Evolutionary conservation across 208 protist genomes (phyloP), one percentile per base, ranked within the genome.

Genomic region (Leishmania gerbilli): DNA sequence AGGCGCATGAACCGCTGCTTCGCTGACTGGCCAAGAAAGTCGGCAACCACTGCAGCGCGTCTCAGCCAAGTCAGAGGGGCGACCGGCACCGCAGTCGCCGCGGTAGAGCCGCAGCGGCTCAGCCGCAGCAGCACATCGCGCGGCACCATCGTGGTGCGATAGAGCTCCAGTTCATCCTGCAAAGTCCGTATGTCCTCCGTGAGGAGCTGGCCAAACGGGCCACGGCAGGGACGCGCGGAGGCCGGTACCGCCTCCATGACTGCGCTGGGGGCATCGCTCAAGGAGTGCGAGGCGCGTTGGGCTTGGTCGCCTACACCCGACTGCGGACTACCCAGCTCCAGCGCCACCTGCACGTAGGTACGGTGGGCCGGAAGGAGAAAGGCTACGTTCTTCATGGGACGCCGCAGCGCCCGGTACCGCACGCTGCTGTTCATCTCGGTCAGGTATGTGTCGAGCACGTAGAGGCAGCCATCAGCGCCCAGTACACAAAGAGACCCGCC

Each of bases 131-230:
- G 74, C 74, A 90, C 81, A 58, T 85, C 34, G 42, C 56, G 78
- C 40, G 92, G 92, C 65, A 97, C 79, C 94, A 97, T 97, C 13
- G 94, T 94, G 62, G 81, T 74, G 71, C 81, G 89, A 74, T 97
- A 97, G 60, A 97, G 88, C 75, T 89, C 80, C 65, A 95, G 77
- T 85, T 97, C 94, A 37, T 93, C 84, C 17, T 84, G 45, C n/a
- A 94, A 79, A 2, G 87, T 90, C 8, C 74, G 79, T 74, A 95
- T 84, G 67, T 71, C 76, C 34, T 91, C 77, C 9, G 86, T 86
- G 56, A 97, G 82, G 67, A 95, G 69, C 74, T 97, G 94, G 9
- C 94, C 94, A 74, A 95, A 93, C 2, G 94, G 94, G 9, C 94
- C 94, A 17, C 94, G 90, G 76, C 90, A 95, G 24, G 94, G 94